These are phyloP conservation scores for Rosa multiflora DNA, from an alignment of 306 rosid genomes.

Conservation along the genomic window DNA sequence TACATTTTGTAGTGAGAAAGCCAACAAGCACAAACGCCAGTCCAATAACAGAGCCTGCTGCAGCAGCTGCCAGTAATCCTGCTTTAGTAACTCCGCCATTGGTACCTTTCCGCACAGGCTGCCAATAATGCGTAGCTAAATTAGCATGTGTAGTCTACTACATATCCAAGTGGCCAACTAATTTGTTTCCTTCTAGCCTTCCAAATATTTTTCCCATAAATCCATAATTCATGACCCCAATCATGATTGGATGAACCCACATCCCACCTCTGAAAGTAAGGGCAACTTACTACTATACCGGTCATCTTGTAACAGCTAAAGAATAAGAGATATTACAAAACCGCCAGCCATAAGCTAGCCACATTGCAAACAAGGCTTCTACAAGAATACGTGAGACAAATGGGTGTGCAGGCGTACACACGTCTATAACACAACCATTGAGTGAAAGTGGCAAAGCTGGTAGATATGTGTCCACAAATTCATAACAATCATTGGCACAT, in stretches of 20 bases:
- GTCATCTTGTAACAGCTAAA: neutral
- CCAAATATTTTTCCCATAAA: neutral
- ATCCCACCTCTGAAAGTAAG: neutral
- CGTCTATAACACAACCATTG: neutral
- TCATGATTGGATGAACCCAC: neutral
- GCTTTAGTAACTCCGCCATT: conserved; percentile 85
- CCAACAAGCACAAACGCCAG: conserved; percentile 58
- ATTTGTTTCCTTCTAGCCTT: conserved; percentile 14
- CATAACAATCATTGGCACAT: neutral
- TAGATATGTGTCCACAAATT: neutral
- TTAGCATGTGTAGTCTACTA: conserved; percentile 19
- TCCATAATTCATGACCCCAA: neutral
- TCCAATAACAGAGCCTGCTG: conserved; percentile 74
- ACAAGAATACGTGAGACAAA: neutral
- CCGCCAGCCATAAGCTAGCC: neutral
- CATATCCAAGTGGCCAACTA: conserved; percentile 12
- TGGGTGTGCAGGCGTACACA: neutral
- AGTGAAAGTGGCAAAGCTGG: neutral
- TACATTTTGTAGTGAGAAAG: conserved; percentile 53
- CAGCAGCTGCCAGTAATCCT: conserved; percentile 85
- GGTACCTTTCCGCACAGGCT: conserved; percentile 88
- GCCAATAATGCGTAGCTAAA: conserved; percentile 22
- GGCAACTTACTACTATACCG: neutral
- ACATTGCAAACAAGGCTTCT: neutral
- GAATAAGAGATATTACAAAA: neutral